Evolutionary conservation across 768 basidiomycete species (phyloP).

Genomic region (Phaeolepiota aurea): DNA sequence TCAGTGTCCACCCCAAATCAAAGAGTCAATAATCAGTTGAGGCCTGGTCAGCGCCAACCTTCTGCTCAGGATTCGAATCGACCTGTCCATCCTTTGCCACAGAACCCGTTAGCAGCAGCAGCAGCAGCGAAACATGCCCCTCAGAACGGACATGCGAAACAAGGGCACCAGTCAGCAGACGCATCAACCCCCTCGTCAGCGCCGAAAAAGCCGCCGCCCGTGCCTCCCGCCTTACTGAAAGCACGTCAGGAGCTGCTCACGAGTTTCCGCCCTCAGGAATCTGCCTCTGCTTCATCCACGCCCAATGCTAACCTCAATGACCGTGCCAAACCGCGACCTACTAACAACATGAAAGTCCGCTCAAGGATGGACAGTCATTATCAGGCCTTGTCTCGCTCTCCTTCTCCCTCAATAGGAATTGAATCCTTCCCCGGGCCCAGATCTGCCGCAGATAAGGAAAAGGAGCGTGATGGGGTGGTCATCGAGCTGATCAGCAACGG

Average conservation of each 20-base stretch:
- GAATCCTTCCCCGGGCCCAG: conserved; percentile 8
- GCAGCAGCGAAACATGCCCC: conserved; percentile 1
- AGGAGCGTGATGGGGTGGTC: conserved; percentile 30
- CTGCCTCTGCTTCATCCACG: not conserved
- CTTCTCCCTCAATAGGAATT: conserved; percentile 16
- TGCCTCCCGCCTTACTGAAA: conserved; percentile 4
- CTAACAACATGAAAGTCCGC: not conserved
- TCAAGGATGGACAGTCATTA: conserved; percentile 4
- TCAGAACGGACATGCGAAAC: not conserved
- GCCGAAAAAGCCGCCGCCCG: not conserved
- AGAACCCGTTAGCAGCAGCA: conserved; percentile 8
- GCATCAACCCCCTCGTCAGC: too few relatives aligned
- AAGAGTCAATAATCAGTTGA: not conserved
- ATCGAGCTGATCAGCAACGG: conserved; percentile 53
- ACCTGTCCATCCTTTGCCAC: conserved; percentile 11
- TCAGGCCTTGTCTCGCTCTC: conserved; percentile 18
- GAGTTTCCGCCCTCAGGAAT: not conserved
- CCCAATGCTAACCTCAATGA: not conserved
- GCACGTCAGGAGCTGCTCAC: conserved; percentile 5
- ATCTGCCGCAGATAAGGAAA: conserved; percentile 24
- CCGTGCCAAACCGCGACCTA: not conserved
- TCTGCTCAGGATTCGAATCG: conserved; percentile 1
- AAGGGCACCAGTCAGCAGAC: too few relatives aligned
- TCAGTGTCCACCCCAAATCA: conserved; percentile 6
- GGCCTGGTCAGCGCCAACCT: not conserved